These are phyloP conservation scores for Saccharomycopsis oosterbeekiorum DNA, from an alignment of 805 yeast species.

Conservation along the genomic window DNA sequence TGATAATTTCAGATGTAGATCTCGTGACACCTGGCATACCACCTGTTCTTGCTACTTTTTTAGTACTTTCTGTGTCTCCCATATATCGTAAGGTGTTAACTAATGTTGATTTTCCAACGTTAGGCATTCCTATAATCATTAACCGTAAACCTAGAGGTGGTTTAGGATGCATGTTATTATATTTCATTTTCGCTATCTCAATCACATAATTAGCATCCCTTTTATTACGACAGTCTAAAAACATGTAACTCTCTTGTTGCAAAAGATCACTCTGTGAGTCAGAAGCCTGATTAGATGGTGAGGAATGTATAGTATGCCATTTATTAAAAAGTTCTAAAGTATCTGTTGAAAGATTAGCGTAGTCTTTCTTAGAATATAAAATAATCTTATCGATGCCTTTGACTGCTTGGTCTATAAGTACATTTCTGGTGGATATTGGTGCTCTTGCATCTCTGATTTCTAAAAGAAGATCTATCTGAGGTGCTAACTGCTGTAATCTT, in stretches of 20 bases:
- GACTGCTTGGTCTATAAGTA: conserved; percentile 59
- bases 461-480: conserved; percentile 70
- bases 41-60: conserved; percentile 77
- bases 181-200: conserved; percentile 36
- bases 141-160: conserved; percentile 79
- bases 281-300: conserved; percentile 8
- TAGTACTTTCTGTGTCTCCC: conserved; percentile 24
- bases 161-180: conserved; percentile 42
- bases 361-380: conserved; percentile 69
- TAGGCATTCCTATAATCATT: conserved; percentile 89
- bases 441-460: conserved; percentile 88
- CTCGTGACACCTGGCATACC: conserved; percentile 87
- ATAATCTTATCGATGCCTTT: conserved; percentile 40
- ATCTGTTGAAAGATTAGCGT: conserved; percentile 34
- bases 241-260: conserved; percentile 35
- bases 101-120: conserved; percentile 90
- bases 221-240: conserved; percentile 47
- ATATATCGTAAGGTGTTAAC: conserved; percentile 55
- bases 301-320: conserved; percentile 33
- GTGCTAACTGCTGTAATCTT: conserved; percentile 55
- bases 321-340: conserved; percentile 24
- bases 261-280: neutral
- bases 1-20: conserved; percentile 63
- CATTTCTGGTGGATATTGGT: conserved; percentile 75
- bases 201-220: conserved; percentile 43